Percentiles rank a stretch among this genome's conserved stretches.
Evolutionary conservation across 768 basidiomycete genomes (phyloP).

Genomic region (Suillus tomentosus): DNA sequence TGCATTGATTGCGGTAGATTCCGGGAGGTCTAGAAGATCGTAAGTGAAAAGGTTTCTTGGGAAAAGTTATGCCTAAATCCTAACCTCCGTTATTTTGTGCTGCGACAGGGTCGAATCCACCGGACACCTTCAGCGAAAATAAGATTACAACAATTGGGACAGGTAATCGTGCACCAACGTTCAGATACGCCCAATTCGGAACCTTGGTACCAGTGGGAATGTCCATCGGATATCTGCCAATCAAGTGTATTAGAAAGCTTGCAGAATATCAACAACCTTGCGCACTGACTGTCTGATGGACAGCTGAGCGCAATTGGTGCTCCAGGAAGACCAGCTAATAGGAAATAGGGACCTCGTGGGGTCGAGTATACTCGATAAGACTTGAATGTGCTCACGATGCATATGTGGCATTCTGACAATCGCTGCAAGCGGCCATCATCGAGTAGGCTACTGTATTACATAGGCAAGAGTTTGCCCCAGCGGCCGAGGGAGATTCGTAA

Average conservation of each 20-base stretch:
- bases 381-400: slow-evolving; percentile 28
- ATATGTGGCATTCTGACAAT: slow-evolving; percentile 51
- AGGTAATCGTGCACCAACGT: slow-evolving; percentile 45
- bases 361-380: slow-evolving; percentile 10
- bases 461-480: slow-evolving; percentile 39
- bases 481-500: slow-evolving; percentile 36
- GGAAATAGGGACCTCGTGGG: slow-evolving; percentile 3
- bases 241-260: neutral
- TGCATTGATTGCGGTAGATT: slow-evolving; percentile 40
- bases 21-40: slow-evolving; percentile 39
- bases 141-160: slow-evolving; percentile 1
- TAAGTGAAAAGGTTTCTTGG: slow-evolving; percentile 3
- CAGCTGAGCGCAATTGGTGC: slow-evolving; percentile 45
- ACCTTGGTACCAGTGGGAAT: slow-evolving; percentile 52
- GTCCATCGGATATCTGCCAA: slow-evolving; percentile 43
- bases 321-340: slow-evolving; percentile 53
- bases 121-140: slow-evolving; percentile 21
- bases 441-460: slow-evolving; percentile 61
- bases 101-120: slow-evolving; percentile 41
- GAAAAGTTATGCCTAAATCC: slow-evolving; percentile 1
- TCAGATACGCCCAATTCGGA: slow-evolving; percentile 67
- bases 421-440: slow-evolving; percentile 56
- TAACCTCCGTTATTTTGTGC: slow-evolving; percentile 37
- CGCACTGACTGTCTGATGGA: slow-evolving; percentile 31
- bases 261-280: neutral